These are phyloP conservation scores for Leucocoprinus leucothites DNA, from an alignment of 768 basidiomycete genomes.

Conservation along the genomic window DNA sequence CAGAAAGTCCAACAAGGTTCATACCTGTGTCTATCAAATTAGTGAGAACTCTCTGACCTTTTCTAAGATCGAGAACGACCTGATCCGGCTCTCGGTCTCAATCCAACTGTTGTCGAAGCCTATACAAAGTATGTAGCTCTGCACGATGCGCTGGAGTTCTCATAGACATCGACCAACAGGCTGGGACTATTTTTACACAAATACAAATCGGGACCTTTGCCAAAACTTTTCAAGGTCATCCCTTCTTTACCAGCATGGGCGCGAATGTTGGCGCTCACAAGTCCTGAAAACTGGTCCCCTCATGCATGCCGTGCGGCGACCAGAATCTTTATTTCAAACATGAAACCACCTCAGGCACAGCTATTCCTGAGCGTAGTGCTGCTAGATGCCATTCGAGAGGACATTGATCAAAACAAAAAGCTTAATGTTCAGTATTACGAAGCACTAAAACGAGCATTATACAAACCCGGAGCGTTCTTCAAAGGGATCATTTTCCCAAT, in stretches of 20 bases:
- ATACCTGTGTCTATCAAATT: neutral
- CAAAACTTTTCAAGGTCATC: constrained; percentile 97
- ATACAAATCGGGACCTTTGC: constrained; percentile 92
- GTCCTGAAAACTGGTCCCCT: constrained; percentile 92
- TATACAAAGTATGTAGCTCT: constrained; percentile 75
- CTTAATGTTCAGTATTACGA: constrained; percentile 93
- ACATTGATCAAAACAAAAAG: constrained; percentile 84
- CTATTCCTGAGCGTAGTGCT: constrained; percentile 90
- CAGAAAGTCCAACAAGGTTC: constrained; percentile 61
- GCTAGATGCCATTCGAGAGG: constrained; percentile 84
- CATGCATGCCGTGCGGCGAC: constrained; percentile 95
- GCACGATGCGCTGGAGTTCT: neutral
- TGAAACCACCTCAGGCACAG: constrained; percentile 94
- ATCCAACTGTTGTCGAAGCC: constrained; percentile 89
- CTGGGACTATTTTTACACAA: constrained; percentile 80
- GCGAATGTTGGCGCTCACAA: constrained; percentile 88
- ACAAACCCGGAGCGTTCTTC: constrained; percentile 98
- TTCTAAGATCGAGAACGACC: constrained; percentile 47
- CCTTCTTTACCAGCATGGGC: constrained; percentile 96
- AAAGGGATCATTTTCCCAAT: constrained; percentile 97
- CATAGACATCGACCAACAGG: constrained; percentile 35
- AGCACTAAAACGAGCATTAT: constrained; percentile 85
- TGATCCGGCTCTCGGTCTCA: constrained; percentile 84
- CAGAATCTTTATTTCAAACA: constrained; percentile 91
- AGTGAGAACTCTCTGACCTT: neutral